A percentile compares a stretch with the other conserved stretches of the same genome.
These are phyloP conservation scores for Apophysomyces sp. DNA, from an alignment of 371 early-diverging fungal genomes.

Conservation along the genomic window DNA sequence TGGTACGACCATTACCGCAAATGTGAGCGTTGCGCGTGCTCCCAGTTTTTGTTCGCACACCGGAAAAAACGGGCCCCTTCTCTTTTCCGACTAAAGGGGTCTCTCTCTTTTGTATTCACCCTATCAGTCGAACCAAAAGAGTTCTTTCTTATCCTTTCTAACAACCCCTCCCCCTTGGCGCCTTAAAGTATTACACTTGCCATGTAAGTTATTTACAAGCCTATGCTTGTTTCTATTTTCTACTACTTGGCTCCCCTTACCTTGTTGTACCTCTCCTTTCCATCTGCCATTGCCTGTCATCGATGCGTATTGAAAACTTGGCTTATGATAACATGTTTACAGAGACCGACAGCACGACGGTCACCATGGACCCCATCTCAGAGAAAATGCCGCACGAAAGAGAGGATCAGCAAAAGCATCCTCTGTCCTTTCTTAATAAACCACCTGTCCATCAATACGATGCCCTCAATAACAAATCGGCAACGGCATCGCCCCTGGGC, in stretches of 20 bases:
- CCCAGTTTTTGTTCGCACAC: slow-evolving; percentile 4
- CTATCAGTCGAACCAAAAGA: background rate
- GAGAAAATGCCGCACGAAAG: background rate
- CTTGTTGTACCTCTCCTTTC: background rate
- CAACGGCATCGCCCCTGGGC: slow-evolving; percentile 1
- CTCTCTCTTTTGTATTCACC: background rate
- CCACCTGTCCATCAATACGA: background rate
- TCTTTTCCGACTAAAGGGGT: background rate
- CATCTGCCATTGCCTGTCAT: slow-evolving; percentile 3
- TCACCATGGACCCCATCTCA: slow-evolving; percentile 1
- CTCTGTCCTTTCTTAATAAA: background rate
- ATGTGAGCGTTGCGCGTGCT: slow-evolving; percentile 32
- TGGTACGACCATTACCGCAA: slow-evolving; percentile 14
- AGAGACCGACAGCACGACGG: background rate
- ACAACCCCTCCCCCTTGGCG: background rate
- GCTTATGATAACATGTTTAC: slow-evolving; percentile 1
- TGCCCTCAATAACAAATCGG: background rate
- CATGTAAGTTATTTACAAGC: background rate
- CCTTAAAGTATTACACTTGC: background rate
- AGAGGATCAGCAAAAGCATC: slow-evolving; percentile 1
- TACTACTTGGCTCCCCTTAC: background rate
- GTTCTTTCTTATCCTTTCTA: background rate
- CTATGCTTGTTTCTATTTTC: background rate
- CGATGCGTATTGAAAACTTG: background rate
- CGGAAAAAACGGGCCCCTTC: background rate